These are phyloP conservation scores for Skeletonema costatum DNA, from an alignment of 108 stramenopile species.

Conservation along the genomic window DNA sequence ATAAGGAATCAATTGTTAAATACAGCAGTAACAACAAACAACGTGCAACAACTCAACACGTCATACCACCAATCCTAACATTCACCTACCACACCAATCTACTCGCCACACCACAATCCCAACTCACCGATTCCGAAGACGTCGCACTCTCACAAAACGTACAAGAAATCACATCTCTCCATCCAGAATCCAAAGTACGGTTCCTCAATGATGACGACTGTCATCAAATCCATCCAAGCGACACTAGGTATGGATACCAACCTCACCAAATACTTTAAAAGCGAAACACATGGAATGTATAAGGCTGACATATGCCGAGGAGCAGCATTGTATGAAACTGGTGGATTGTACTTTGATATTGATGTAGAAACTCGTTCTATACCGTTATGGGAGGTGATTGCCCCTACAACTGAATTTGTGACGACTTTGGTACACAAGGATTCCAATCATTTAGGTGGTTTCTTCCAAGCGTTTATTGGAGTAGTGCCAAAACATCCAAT, in stretches of 20 bases:
- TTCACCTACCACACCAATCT: conserved; percentile 77
- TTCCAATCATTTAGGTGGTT: conserved; percentile 60
- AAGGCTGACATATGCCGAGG: conserved; percentile 87
- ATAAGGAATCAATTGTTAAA: neutral
- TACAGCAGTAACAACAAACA: neutral
- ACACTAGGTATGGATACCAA: conserved; percentile 31
- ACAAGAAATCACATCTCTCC: conserved; percentile 50
- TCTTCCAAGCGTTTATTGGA: conserved; percentile 87
- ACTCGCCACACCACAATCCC: conserved; percentile 35
- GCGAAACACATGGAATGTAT: conserved; percentile 79
- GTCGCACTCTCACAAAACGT: conserved; percentile 56
- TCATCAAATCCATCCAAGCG: conserved; percentile 21
- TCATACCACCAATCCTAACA: conserved; percentile 65
- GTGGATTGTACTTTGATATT: conserved; percentile 84
- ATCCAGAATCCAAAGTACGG: conserved; percentile 41
- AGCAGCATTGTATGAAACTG: conserved; percentile 72
- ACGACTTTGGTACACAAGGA: conserved; percentile 67
- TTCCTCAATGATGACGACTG: conserved; percentile 79
- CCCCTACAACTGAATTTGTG: conserved; percentile 57
- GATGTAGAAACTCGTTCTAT: conserved; percentile 68
- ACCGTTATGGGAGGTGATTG: conserved; percentile 59
- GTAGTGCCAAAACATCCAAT: conserved; percentile 53
- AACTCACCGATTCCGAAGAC: conserved; percentile 55
- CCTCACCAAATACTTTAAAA: conserved; percentile 51
- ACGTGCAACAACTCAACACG: conserved; percentile 16